These are phyloP conservation scores for Cytospora leucostoma DNA, from an alignment of 2,329 filamentous ascomycete species.

Conservation along the genomic window DNA sequence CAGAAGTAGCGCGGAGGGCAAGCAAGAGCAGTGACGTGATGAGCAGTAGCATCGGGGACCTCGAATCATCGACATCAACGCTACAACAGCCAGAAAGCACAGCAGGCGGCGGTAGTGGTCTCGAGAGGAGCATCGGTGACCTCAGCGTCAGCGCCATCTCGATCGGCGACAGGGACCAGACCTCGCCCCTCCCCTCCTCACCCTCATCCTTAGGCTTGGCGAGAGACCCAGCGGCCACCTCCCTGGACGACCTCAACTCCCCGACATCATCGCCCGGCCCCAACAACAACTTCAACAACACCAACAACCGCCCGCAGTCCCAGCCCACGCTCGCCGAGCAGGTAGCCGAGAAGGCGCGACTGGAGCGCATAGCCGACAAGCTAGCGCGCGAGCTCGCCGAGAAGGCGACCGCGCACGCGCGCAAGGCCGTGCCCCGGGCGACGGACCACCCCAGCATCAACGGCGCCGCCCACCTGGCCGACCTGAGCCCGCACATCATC, in stretches of 20 bases:
- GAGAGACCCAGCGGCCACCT: conserved; percentile 15
- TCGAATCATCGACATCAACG: conserved; percentile 29
- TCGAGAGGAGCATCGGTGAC: conserved; percentile 29
- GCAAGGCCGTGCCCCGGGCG: conserved; percentile 49
- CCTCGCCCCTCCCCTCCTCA: conserved; percentile 29
- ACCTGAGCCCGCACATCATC: conserved; percentile 67
- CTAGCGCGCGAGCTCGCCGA: conserved; percentile 54
- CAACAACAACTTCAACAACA: conserved; percentile 27
- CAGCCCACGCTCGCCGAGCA: conserved; percentile 51
- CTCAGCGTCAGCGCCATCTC: conserved; percentile 28
- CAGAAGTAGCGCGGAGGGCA: conserved; percentile 27
- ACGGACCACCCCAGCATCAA: conserved; percentile 61
- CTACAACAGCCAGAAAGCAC: conserved; percentile 28
- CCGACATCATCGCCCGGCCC: conserved; percentile 24
- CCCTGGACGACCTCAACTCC: conserved; percentile 17
- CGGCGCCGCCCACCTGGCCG: conserved; percentile 56
- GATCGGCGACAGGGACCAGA: conserved; percentile 31
- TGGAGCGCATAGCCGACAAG: conserved; percentile 59
- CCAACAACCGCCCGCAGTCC: conserved; percentile 28
- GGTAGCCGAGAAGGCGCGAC: conserved; percentile 62
- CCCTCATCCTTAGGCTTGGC: conserved; percentile 28
- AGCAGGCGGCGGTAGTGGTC: conserved; percentile 19
- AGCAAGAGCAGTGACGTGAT: conserved; percentile 21
- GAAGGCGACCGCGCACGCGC: conserved; percentile 57
- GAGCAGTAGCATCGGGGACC: conserved; percentile 24